These are phyloP conservation scores for Asterophora lycoperdoides DNA, from an alignment of 768 basidiomycete species.

Conservation along the genomic window DNA sequence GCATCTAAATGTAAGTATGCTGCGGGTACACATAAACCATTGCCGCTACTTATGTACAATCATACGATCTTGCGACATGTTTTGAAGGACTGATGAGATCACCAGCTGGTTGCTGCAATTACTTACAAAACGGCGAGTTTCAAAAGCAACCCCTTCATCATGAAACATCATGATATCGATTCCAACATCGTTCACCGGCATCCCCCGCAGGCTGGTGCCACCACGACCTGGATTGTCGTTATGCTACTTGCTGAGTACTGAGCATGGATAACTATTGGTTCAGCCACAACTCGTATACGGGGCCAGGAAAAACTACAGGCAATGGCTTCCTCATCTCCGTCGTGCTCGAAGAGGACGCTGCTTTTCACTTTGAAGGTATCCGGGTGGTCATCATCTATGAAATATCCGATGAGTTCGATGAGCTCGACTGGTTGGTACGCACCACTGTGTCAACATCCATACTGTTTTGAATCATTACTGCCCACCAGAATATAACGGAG, in stretches of 20 bases:
- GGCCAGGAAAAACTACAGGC: neutral
- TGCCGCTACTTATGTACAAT: too few species aligned
- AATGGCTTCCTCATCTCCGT: slow-evolving; percentile 7
- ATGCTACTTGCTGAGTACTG: neutral
- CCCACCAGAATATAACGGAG: neutral
- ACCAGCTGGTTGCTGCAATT: too few species aligned
- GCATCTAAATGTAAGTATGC: too few species aligned
- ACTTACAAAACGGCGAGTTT: too few species aligned
- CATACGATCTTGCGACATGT: too few species aligned
- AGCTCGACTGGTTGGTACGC: neutral
- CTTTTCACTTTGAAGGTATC: slow-evolving; percentile 1
- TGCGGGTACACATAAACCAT: too few species aligned
- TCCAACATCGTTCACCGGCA: too few species aligned
- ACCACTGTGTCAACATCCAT: neutral
- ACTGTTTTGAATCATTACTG: neutral
- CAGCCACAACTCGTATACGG: slow-evolving; percentile 5
- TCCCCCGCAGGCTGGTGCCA: neutral
- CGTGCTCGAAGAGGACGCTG: slow-evolving; percentile 3
- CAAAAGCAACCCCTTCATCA: too few species aligned
- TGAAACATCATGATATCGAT: too few species aligned
- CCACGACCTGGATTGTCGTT: neutral
- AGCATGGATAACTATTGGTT: slow-evolving; percentile 6
- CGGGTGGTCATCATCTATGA: slow-evolving; percentile 6
- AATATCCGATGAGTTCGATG: neutral
- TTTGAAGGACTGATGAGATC: too few species aligned